A percentile compares a stretch with the other conserved stretches of the same genome.
These are phyloP conservation scores for Linderina pennispora DNA, from an alignment of 192 early-diverging fungal species.

Conservation along the genomic window DNA sequence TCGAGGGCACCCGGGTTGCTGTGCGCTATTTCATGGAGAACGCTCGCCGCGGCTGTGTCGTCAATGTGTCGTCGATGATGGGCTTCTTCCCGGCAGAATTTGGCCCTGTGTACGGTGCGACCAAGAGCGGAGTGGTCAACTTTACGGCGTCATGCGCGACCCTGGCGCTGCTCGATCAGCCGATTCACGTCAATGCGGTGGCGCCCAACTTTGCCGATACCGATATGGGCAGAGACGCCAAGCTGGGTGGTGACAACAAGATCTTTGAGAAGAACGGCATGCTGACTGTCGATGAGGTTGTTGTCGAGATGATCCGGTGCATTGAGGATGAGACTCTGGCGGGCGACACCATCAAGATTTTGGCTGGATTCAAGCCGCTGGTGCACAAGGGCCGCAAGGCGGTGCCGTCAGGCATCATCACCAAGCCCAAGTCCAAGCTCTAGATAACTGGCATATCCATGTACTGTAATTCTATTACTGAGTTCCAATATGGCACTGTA, in stretches of 20 bases:
- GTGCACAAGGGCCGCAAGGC: constrained; percentile 41
- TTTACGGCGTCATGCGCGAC: constrained; percentile 52
- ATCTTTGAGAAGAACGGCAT: constrained; percentile 23
- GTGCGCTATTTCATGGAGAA: constrained; percentile 51
- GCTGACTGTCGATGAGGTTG: constrained; percentile 45
- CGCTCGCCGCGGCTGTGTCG: constrained; percentile 54
- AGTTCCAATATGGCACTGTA: too few relatives aligned
- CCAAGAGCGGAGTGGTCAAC: constrained; percentile 67
- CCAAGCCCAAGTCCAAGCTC: constrained; percentile 17
- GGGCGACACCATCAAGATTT: constrained; percentile 46
- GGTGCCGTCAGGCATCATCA: constrained; percentile 16
- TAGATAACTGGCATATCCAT: not conserved
- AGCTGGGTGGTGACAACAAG: constrained; percentile 4
- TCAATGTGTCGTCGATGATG: constrained; percentile 74
- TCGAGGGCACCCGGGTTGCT: constrained; percentile 68
- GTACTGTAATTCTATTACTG: not conserved
- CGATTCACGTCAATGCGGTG: constrained; percentile 58
- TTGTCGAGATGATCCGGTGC: constrained; percentile 51
- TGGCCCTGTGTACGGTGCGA: constrained; percentile 68
- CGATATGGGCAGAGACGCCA: constrained; percentile 32
- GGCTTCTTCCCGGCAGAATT: constrained; percentile 52
- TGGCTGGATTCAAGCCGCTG: constrained; percentile 20
- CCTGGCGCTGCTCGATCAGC: constrained; percentile 24
- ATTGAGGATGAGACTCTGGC: constrained; percentile 53
- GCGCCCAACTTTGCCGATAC: constrained; percentile 57